Base-by-base conservation (phyloP, 1,284 basidiomycete species). In the Boletellus deceptivus region DNA sequence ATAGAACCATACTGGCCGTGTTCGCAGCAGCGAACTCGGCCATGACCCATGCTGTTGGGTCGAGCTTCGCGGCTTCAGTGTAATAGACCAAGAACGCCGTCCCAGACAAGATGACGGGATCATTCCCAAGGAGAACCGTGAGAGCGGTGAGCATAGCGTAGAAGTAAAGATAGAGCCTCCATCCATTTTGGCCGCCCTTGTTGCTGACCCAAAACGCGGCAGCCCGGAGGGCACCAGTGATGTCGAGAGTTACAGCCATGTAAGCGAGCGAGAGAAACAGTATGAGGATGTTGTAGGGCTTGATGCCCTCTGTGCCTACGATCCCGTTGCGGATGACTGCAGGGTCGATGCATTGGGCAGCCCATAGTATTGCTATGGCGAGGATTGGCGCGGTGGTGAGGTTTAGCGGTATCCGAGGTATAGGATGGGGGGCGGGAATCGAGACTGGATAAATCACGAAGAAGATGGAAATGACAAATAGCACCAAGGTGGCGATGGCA, bases 261-360 rank as follows among this genome's bases (percentile, higher is more conserved):
- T 98, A 99, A 0, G 94, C 94, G 48, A 98, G 77, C 2, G 89
- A 91, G 57, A 93, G 84, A 72, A 98, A 98, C 4, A 98, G 75
- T 25, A 92, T 90, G 69, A 98, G 82, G 54, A 98, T 93, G 67
- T 97, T 93, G 62, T 95, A 91, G 0, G 96, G 95, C 58, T 91
- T 82, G 36, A 98, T 81, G 3, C 89, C 89, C 43, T 86, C 86
- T 0, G 78, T 58, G 18, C 88, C 88, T 22, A 88, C 73, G 48
- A 89, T 84, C 1, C 94, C 94, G 49, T 80, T 72, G 6, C 83
- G 77, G 24, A 96, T 68, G 75, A 86, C 61, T 0, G 61, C 55
- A 0, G 84, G 76, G 50, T 85, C 78, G 18, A 97, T 82, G 51
- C 86, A 88, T 46, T 84, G 82, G 0, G 84, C 77, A 0, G 87